phyloP scores from a whole-genome alignment of 106 monocot genomes.

The Dioscorea zingiberensis region DNA sequence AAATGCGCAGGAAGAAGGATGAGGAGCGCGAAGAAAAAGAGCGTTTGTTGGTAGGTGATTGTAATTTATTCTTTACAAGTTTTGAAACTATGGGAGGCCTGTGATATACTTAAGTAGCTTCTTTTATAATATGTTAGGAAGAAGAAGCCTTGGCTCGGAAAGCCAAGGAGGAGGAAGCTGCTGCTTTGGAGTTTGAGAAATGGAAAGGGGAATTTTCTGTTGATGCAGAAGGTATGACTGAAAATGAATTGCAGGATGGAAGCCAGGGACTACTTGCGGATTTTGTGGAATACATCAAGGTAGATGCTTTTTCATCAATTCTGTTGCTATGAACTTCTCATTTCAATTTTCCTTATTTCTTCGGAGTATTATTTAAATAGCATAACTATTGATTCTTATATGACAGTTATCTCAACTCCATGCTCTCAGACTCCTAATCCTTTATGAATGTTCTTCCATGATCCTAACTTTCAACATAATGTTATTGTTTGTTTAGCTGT shows the following conservation, averaged over 20 bases:
- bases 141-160: slow-evolving; percentile 80
- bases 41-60: slow-evolving; percentile 48
- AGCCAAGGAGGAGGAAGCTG: slow-evolving; percentile 85
- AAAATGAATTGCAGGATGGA: slow-evolving; percentile 65
- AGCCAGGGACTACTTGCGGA: slow-evolving; percentile 60
- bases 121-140: slow-evolving; percentile 41
- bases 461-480: too few species aligned
- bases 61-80: neutral
- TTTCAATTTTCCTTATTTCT: too few species aligned
- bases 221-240: slow-evolving; percentile 90
- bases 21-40: slow-evolving; percentile 92
- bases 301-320: slow-evolving; percentile 1
- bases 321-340: too few species aligned
- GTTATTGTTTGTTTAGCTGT: too few species aligned
- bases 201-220: slow-evolving; percentile 97
- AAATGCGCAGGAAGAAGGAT: slow-evolving; percentile 88
- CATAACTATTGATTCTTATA: too few species aligned
- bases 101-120: slow-evolving; percentile 7
- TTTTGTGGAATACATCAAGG: slow-evolving; percentile 98
- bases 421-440: too few species aligned
- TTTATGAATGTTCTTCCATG: too few species aligned
- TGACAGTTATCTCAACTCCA: too few species aligned
- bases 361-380: too few species aligned
- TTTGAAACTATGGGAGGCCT: slow-evolving; percentile 1
- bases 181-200: slow-evolving; percentile 90